phyloP scores from a whole-genome alignment of 2,329 filamentous ascomycete species.

The Esteya vermicola region DNA sequence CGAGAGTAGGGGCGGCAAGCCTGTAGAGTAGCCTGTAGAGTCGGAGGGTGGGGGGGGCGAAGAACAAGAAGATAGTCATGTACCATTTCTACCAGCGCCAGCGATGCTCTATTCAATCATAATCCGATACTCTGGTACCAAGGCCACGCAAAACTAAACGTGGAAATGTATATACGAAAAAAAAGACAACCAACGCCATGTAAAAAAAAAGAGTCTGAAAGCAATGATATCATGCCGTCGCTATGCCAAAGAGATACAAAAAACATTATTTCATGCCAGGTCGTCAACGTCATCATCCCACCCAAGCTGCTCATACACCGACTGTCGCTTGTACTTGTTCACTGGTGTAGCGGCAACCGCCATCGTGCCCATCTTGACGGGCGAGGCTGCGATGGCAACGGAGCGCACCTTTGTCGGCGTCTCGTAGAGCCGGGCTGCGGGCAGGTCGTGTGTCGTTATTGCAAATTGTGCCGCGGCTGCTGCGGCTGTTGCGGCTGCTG shows the following conservation, averaged over 20 bases:
- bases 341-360: too few species aligned
- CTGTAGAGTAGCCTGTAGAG: conserved; percentile 11
- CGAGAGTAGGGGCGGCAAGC: not conserved
- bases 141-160: not conserved
- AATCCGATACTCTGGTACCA: too few species aligned
- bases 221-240: conserved; percentile 1
- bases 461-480: too few species aligned
- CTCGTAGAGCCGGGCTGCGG: conserved; percentile 16
- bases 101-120: too few species aligned
- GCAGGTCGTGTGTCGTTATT: too few species aligned
- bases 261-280: conserved; percentile 7
- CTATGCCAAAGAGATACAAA: not conserved
- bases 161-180: not conserved
- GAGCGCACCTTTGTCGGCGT: conserved; percentile 14
- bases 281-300: conserved; percentile 40
- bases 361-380: too few species aligned
- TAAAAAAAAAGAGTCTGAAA: too few species aligned
- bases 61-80: not conserved
- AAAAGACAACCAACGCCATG: too few species aligned
- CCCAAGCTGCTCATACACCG: conserved; percentile 39
- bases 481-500: not conserved
- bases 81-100: too few species aligned
- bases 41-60: not conserved
- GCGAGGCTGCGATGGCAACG: not conserved
- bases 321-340: conserved; percentile 14